Percentiles rank a stretch among this genome's conserved stretches.
Conservation (phyloP, 1,284 basidiomycete species). For the Ustilago loliicola region DNA sequence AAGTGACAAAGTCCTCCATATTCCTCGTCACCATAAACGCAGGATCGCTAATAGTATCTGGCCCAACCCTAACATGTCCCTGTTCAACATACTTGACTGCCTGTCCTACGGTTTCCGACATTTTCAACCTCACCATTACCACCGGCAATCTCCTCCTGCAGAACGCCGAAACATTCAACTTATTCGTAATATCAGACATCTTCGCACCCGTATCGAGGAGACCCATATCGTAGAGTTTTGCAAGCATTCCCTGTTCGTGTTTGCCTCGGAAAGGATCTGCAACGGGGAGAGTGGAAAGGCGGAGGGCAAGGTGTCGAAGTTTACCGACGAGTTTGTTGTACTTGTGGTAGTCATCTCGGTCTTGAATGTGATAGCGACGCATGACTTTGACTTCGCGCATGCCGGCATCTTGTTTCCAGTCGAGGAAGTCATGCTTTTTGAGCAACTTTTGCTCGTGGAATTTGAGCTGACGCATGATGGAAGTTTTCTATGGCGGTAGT, state of each 20-base stretch:
- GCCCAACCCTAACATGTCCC: slow-evolving; percentile 96
- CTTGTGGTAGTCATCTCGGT: slow-evolving; percentile 91
- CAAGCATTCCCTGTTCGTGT: slow-evolving; percentile 87
- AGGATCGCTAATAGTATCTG: slow-evolving; percentile 95
- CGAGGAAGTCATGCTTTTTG: slow-evolving; percentile 71
- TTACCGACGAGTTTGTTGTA: slow-evolving; percentile 96
- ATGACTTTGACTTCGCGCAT: slow-evolving; percentile 93
- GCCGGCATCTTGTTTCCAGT: slow-evolving; percentile 98
- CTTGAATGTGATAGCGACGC: slow-evolving; percentile 85
- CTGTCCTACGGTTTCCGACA: slow-evolving; percentile 96
- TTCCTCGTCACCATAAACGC: slow-evolving; percentile 92
- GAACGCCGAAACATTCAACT: slow-evolving; percentile 90
- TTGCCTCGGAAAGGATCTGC: slow-evolving; percentile 88
- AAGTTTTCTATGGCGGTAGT: neutral
- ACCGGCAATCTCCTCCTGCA: slow-evolving; percentile 92
- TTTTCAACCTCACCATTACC: slow-evolving; percentile 90
- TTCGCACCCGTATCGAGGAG: slow-evolving; percentile 78
- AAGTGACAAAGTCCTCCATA: slow-evolving; percentile 99
- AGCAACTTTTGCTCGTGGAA: slow-evolving; percentile 70
- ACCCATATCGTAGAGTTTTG: slow-evolving; percentile 98
- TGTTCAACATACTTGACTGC: slow-evolving; percentile 98
- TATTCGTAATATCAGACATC: slow-evolving; percentile 76
- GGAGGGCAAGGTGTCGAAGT: slow-evolving; percentile 86
- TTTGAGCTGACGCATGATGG: slow-evolving; percentile 68
- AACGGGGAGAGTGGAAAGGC: slow-evolving; percentile 86